Percentiles rank a stretch among this genome's conserved stretches.
Conservation (phyloP, 2,329 filamentous ascomycete genomes). For the Arachnopeziza araneosa region DNA sequence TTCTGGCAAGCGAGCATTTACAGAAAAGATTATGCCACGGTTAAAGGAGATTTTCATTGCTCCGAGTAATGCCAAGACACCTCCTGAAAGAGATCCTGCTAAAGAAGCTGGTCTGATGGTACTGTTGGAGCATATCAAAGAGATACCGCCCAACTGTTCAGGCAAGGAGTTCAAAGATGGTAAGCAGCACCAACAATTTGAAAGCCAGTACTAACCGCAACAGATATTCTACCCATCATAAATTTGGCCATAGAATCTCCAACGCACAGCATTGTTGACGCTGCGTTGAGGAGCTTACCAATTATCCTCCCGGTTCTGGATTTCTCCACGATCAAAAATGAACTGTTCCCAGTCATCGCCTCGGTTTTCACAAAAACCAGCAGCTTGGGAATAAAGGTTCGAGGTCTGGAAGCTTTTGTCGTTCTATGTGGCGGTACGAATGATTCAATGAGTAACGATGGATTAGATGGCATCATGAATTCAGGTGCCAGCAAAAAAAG, state of each 20-base stretch:
- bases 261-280: conserved; percentile 84
- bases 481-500: conserved; percentile 47
- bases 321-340: conserved; percentile 95
- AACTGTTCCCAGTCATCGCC: conserved; percentile 89
- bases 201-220: conserved; percentile 19
- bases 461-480: conserved; percentile 64
- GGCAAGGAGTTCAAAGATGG: conserved; percentile 94
- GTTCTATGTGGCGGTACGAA: conserved; percentile 77
- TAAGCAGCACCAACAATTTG: conserved; percentile 36
- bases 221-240: conserved; percentile 84
- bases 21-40: conserved; percentile 78
- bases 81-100: conserved; percentile 69
- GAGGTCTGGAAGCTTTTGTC: conserved; percentile 83
- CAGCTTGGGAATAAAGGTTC: conserved; percentile 90
- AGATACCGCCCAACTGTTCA: conserved; percentile 73
- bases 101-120: conserved; percentile 91
- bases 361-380: conserved; percentile 87
- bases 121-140: conserved; percentile 73
- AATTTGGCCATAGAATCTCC: conserved; percentile 79
- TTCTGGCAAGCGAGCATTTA: conserved; percentile 70
- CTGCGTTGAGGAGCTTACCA: conserved; percentile 71
- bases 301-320: conserved; percentile 82
- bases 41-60: conserved; percentile 77
- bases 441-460: conserved; percentile 54
- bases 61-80: conserved; percentile 44